Evolutionary conservation across 305 asterid genomes (phyloP), one percentile per base, ranked within the genome.

Genomic region (Ilex paraguariensis): DNA sequence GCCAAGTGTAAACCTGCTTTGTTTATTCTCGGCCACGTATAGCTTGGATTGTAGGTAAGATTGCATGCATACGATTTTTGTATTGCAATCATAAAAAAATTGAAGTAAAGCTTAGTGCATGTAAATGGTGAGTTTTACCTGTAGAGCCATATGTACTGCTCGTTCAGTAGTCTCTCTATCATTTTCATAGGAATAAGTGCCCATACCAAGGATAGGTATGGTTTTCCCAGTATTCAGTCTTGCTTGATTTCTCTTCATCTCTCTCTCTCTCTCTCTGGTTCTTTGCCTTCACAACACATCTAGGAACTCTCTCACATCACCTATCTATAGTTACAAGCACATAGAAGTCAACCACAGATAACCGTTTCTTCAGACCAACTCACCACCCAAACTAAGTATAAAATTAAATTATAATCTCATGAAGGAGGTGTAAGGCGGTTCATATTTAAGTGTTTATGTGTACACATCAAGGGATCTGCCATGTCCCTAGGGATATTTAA

Each of bases 171-270:
- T 61, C 36, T 71, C 80, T 48, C 60, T 59, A 42, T 90, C 85
- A 61, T 82, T 90, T 60, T 85, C 93, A 1, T 60, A 54, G 1
- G 97, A 80, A 67, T 82, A 90, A 7, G 97, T 87, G 6, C 96
- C 97, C 76, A 87, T 74, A 11, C 96, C 95, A 52, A 90, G 64
- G 17, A 77, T 9, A 0, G 97, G 96, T 59, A 87, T 79, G 71
- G 70, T 51, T 57, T 68, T 69, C 48, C 96, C 97, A 74, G 82
- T 87, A 79, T 85, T 90, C 82, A 90, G 67, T 52, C 84, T 78
- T 72, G 79, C 76, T 60, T 67, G 56, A 57, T 76, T 73, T 66
- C 65, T 77, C 62, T 67, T 80, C 86, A 77, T 77, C 60, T 39
- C 28, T 54, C 17, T 57, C 68, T 67, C 70, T 73, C 59, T 63